Evolutionary conservation across 2,329 filamentous ascomycete genomes (phyloP).

Genomic region (Magnaporthiopsis rhizophila): DNA sequence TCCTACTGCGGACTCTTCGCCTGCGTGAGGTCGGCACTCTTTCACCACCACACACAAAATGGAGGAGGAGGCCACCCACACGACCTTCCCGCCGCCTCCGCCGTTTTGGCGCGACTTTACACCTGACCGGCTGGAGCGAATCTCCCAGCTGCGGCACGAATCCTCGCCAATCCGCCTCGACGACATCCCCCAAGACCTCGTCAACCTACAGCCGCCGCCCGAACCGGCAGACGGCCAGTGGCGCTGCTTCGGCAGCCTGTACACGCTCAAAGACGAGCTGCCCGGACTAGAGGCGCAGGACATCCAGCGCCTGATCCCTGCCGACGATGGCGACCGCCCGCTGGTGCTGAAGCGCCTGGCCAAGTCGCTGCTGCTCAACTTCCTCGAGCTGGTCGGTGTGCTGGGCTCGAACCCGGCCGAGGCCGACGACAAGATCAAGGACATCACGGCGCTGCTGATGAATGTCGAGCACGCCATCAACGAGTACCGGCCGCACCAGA

Average conservation of each 20-base stretch:
- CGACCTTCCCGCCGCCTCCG: constrained; percentile 78
- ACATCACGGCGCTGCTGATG: constrained; percentile 74
- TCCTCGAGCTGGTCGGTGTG: constrained; percentile 72
- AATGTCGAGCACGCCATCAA: constrained; percentile 94
- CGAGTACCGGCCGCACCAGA: constrained; percentile 89
- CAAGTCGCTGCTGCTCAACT: constrained; percentile 81
- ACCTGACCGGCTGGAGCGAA: constrained; percentile 57
- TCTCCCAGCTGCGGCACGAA: constrained; percentile 34
- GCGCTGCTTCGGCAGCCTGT: constrained; percentile 63
- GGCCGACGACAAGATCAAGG: constrained; percentile 63
- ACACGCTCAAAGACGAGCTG: constrained; percentile 54
- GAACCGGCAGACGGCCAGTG: constrained; percentile 66
- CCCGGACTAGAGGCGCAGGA: constrained; percentile 61
- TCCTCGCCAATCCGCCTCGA: constrained; percentile 25
- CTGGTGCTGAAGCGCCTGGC: constrained; percentile 68
- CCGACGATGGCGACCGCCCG: constrained; percentile 53
- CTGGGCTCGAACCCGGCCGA: constrained; percentile 56
- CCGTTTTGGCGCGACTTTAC: constrained; percentile 89
- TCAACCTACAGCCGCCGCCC: constrained; percentile 71
- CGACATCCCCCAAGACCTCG: constrained; percentile 61
- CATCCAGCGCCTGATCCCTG: constrained; percentile 54
- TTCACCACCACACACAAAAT: neutral
- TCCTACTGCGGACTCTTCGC: neutral
- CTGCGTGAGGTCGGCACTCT: too few relatives aligned
- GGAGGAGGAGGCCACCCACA: constrained; percentile 38